Evolutionary conservation across 164 flowering plant genomes (phyloP).

Genomic region (Aristolochia contorta): DNA sequence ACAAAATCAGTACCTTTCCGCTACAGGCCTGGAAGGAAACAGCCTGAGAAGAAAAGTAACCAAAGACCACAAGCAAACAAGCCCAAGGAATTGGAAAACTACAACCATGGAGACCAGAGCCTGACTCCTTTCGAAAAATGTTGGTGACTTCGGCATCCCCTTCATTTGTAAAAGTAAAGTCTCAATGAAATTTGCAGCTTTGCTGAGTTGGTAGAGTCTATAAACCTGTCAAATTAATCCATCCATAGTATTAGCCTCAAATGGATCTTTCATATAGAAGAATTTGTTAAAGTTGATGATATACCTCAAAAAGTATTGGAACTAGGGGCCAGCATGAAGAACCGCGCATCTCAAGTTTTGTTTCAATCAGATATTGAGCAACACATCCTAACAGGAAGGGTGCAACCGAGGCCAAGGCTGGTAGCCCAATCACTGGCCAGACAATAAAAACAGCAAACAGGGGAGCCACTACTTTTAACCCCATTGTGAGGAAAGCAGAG

Average conservation of each 20-base stretch:
- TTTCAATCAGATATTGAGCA: constrained; percentile 60
- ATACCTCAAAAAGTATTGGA: constrained; percentile 87
- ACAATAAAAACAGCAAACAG: constrained; percentile 48
- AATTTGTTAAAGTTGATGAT: not conserved
- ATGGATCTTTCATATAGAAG: too few relatives aligned
- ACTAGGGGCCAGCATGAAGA: constrained; percentile 89
- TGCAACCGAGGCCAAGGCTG: constrained; percentile 55
- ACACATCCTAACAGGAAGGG: constrained; percentile 64
- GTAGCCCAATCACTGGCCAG: constrained; percentile 62
- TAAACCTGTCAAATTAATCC: constrained; percentile 43
- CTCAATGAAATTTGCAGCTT: constrained; percentile 54
- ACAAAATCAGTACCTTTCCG: constrained; percentile 49
- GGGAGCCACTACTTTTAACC: constrained; percentile 65
- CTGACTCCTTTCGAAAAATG: constrained; percentile 38
- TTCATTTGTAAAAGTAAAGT: constrained; percentile 44
- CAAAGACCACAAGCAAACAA: constrained; percentile 85
- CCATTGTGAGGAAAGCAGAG: constrained; percentile 57
- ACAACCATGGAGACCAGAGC: constrained; percentile 50
- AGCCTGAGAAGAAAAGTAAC: constrained; percentile 79
- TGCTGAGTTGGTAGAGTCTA: constrained; percentile 69
- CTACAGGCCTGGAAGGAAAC: constrained; percentile 88
- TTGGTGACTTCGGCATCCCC: constrained; percentile 27
- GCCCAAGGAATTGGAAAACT: constrained; percentile 52
- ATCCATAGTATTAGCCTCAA: not conserved
- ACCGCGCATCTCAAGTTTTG: constrained; percentile 25